Conservation (phyloP, 345 rosid genomes). For the Lepidium aucheri region DNA sequence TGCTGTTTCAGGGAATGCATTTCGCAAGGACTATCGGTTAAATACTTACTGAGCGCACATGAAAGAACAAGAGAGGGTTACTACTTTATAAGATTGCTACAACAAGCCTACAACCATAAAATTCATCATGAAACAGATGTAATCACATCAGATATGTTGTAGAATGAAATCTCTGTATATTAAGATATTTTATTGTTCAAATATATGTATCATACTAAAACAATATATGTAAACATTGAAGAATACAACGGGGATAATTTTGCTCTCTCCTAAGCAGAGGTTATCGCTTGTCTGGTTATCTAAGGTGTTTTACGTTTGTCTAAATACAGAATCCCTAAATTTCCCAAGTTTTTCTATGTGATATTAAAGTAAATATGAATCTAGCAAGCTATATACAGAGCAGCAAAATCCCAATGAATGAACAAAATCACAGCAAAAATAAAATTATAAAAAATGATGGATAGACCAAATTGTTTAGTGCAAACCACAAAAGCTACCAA, state of each 20-base stretch:
- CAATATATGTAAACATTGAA: not conserved
- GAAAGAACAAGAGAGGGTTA: not conserved
- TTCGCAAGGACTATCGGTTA: conserved; percentile 63
- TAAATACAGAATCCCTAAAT: conserved; percentile 40
- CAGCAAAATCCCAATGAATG: no score
- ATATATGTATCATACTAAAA: not conserved
- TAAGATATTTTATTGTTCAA: not conserved
- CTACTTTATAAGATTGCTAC: not conserved
- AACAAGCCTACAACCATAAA: not conserved
- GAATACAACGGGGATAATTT: not conserved
- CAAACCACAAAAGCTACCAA: not conserved
- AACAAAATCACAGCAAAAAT: not conserved
- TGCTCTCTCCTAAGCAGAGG: no score
- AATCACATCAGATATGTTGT: not conserved
- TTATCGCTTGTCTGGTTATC: not conserved
- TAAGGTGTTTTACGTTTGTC: no score
- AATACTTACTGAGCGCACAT: conserved; percentile 35
- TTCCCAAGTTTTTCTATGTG: conserved; percentile 64
- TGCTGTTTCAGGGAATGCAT: conserved; percentile 62
- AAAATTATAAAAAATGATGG: not conserved
- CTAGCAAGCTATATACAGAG: not conserved
- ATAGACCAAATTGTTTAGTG: no score
- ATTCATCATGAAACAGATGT: not conserved
- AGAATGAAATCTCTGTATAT: not conserved
- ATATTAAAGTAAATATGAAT: not conserved